A percentile compares a stretch with the other conserved stretches of the same genome.
These are phyloP conservation scores for Podospora pseudocomata DNA, from an alignment of 495 filamentous ascomycete species.

Conservation along the genomic window DNA sequence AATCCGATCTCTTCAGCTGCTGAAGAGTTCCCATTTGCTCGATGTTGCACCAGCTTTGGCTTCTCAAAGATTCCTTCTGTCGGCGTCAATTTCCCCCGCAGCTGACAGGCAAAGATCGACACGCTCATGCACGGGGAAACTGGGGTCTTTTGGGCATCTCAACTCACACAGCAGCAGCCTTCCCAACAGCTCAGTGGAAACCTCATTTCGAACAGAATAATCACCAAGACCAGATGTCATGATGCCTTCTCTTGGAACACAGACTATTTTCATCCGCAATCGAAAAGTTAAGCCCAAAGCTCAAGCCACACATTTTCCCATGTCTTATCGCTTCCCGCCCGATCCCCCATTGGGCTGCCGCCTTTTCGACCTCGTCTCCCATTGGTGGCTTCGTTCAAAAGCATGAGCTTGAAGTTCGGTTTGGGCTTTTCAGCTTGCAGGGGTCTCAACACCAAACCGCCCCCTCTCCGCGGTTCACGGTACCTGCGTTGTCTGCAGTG, in stretches of 20 bases:
- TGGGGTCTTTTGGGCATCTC: neutral
- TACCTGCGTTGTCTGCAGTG: neutral
- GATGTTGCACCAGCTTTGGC: neutral
- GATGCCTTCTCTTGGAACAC: neutral
- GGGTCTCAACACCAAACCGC: neutral
- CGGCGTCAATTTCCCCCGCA: neutral
- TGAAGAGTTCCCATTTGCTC: neutral
- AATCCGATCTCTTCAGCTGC: neutral
- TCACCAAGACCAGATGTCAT: neutral
- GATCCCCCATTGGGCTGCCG: neutral
- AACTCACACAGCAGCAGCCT: neutral
- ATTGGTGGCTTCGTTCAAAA: neutral
- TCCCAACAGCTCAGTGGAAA: neutral
- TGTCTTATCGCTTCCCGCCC: neutral
- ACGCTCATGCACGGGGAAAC: neutral
- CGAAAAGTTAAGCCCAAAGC: neutral
- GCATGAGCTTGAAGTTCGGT: neutral
- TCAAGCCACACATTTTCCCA: neutral
- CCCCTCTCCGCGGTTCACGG: neutral
- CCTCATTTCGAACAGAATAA: neutral
- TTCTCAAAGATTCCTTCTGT: neutral
- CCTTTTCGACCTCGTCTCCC: neutral
- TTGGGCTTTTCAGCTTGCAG: neutral
- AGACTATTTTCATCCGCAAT: neutral
- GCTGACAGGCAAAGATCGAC: neutral